Base-by-base conservation (phyloP, 768 basidiomycete genomes). In the Zangia roseola region DNA sequence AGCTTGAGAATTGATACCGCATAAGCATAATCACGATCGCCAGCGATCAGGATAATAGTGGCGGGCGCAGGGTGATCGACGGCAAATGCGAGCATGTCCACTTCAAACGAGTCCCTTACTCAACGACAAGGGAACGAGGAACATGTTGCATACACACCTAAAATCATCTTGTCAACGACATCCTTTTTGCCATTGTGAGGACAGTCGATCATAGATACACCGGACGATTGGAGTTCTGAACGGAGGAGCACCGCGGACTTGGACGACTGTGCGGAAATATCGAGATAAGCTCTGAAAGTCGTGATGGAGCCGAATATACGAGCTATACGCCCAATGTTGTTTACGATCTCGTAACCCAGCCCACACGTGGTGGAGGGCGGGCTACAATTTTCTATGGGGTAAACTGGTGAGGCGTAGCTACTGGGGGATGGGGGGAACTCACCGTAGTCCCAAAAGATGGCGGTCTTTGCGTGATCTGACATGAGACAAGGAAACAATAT, bases 71-170 rank as follows among this genome's bases (percentile, higher is more conserved):
- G 68, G 53, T 78, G 76, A 66, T 87, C 85, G 57, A 83, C 76
- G n/a, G 81, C 84, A 60, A 80, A 78, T 7, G 78, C 72, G 48
- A 88, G 67, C 74, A 88, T 81, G 57, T 88, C 86, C 40, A 83
- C 86, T 86, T 60, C 9, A 19, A 37, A 40, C 31, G 36, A 42
- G 30, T 17, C n/a, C 40, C 31, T 48, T 26, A 34, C 33, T 54
- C 20, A 52, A 49, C 38, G 35, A 30, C 20, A 14, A 42, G 38
- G 4, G 19, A 35, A 45, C 21, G 50, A 16, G 23, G 0, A 21
- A 42, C 21, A 20, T 14, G 43, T 40, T 37, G 30, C 10, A 16
- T 35, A 52, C 69, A 39, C 48, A 73, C 76, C 63, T 26, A 80
- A 64, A 56, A 78, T 70, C 72, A 74, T 74, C 59, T 76, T 74